Evolutionary conservation across 2,329 filamentous ascomycete genomes (phyloP).

Genomic region (Clonostachys chloroleuca): DNA sequence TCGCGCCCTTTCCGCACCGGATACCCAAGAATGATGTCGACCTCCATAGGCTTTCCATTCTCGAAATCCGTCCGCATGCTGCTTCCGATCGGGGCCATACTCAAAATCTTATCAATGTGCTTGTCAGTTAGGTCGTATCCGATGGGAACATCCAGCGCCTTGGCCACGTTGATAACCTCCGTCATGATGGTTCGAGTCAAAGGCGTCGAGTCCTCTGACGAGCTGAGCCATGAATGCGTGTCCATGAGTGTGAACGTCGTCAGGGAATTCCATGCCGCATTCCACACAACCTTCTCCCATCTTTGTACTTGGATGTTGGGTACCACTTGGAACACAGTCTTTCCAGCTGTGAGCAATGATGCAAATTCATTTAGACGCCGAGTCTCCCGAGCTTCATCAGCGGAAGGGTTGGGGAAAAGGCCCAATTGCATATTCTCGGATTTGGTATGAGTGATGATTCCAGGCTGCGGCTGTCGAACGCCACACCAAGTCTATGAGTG

Average conservation of each 20-base stretch:
- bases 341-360: slow-evolving; percentile 28
- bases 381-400: slow-evolving; percentile 22
- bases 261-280: slow-evolving; percentile 57
- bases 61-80: slow-evolving; percentile 71
- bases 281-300: slow-evolving; percentile 58
- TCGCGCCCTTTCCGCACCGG: slow-evolving; percentile 60
- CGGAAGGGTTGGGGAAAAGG: slow-evolving; percentile 33
- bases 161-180: slow-evolving; percentile 52
- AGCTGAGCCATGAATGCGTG: slow-evolving; percentile 45
- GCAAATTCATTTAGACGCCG: slow-evolving; percentile 32
- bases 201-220: slow-evolving; percentile 35
- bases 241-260: slow-evolving; percentile 50
- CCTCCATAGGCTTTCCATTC: slow-evolving; percentile 58
- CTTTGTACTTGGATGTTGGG: slow-evolving; percentile 51
- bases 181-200: slow-evolving; percentile 43
- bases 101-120: slow-evolving; percentile 30
- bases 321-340: slow-evolving; percentile 40
- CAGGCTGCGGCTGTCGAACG: slow-evolving; percentile 42
- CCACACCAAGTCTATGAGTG: slow-evolving; percentile 42
- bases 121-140: slow-evolving; percentile 39
- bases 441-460: slow-evolving; percentile 41
- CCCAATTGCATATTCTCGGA: slow-evolving; percentile 52
- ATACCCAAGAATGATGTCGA: slow-evolving; percentile 70
- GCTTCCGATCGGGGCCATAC: slow-evolving; percentile 33
- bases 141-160: slow-evolving; percentile 43